Base-by-base conservation (phyloP, 2,329 filamentous ascomycete genomes). In the Colletotrichum lupini region DNA sequence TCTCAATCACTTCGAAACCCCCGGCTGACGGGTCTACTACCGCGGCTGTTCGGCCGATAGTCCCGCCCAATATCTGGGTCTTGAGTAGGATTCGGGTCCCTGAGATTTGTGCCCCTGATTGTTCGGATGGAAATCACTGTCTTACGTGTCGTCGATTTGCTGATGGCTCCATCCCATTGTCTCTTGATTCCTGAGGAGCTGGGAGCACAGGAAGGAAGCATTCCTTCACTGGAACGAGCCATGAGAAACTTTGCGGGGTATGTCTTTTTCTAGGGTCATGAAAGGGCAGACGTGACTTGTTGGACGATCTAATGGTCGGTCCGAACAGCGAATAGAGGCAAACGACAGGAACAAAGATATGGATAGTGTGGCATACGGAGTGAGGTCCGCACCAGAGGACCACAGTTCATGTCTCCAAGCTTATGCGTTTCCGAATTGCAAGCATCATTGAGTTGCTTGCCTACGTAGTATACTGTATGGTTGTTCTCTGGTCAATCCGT, bases 1-100 rank as follows among this genome's bases (percentile, higher is more conserved):
- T 32, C 55, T 32, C 60, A 64, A 65, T 65, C 60, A 65, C 70
- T 64, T 60, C 46, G 59, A 69, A 73, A 55, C 53, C 59, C 26
- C 32, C 30, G 32, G 58, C 55, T 37, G 28, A n/a, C 46, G 35
- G n/a, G n/a, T 59, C 32, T 24, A 14, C 49, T 0, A 53, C 42
- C 52, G 19, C 57, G 57, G 57, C 58, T 42, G 58, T 37, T 60
- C 70, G 37, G 60, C 67, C 66, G 55, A 64, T 52, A 8, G 46
- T 64, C 42, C 60, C 32, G 42, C 55, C 12, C 22, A 59, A 5
- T 64, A 5, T n/a, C 4, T 62, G 7, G 52, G 26, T 28, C 42
- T 42, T 11, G 22, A 12, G 9, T 26, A 26, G 28, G 22, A 57
- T 28, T 28, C 14, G 14, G 46, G 19, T 62, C 30, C 22, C 49